Conservation (phyloP, 1,284 basidiomycete species). For the Cutaneotrichosporon arboriforme region DNA sequence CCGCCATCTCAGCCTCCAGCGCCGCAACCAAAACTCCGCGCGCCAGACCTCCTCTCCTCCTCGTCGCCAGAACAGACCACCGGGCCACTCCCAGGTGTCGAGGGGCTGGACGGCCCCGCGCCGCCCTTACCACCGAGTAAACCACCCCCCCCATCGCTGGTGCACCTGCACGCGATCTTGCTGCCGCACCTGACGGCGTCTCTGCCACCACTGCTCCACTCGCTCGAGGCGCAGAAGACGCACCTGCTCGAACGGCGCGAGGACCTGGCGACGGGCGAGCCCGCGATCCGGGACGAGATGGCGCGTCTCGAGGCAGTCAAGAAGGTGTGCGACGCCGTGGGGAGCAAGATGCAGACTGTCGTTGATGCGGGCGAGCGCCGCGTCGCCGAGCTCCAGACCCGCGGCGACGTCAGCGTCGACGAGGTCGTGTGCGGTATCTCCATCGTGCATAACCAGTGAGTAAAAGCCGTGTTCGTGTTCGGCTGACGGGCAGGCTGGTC, state of each 20-base stretch:
- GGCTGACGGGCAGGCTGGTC: constrained; percentile 62
- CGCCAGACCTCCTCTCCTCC: constrained; percentile 27
- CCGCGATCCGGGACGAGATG: constrained; percentile 93
- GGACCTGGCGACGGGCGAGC: constrained; percentile 81
- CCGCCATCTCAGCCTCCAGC: constrained; percentile 25
- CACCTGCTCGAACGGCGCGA: constrained; percentile 71
- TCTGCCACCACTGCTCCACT: constrained; percentile 60
- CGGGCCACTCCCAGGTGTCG: constrained; percentile 31
- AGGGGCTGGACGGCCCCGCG: constrained; percentile 38
- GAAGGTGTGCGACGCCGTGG: constrained; percentile 78
- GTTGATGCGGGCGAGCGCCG: constrained; percentile 63
- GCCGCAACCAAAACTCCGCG: constrained; percentile 8
- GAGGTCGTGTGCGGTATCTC: constrained; percentile 91
- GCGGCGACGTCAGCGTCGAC: constrained; percentile 61
- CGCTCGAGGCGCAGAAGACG: constrained; percentile 63
- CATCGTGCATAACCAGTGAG: constrained; percentile 92
- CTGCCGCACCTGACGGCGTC: constrained; percentile 69
- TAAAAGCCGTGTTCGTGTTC: constrained; percentile 24
- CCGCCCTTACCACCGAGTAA: constrained; percentile 76
- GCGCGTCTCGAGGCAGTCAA: constrained; percentile 89
- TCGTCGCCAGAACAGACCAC: constrained; percentile 33
- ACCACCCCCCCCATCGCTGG: constrained; percentile 65
- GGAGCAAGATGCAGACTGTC: constrained; percentile 59
- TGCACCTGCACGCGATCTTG: constrained; percentile 74
- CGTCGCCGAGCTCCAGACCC: constrained; percentile 62